phyloP scores from a whole-genome alignment of 2,329 filamentous ascomycete genomes.

The Elsinoe batatas region DNA sequence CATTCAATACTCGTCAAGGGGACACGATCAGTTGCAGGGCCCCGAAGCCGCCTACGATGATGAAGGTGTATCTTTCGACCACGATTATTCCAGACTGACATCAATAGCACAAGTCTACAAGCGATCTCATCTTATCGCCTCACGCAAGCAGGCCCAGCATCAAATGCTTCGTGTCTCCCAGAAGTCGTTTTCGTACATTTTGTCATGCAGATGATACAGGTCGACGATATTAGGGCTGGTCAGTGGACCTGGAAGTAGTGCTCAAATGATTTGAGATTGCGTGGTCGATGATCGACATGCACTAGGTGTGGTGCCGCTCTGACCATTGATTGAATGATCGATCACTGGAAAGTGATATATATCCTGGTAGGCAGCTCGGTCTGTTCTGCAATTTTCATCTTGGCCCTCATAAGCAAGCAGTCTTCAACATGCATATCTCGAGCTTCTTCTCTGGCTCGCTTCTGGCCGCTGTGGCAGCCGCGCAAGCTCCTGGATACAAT shows the following conservation, averaged over 20 bases:
- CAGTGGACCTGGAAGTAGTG: background rate
- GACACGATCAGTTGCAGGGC: no score
- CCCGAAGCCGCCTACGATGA: no score
- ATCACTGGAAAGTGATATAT: background rate
- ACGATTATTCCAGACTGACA: no score
- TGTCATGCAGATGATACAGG: no score
- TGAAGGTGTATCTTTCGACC: no score
- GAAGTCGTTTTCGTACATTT: no score
- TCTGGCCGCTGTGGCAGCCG: background rate
- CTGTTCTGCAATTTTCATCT: background rate
- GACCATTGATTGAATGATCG: background rate
- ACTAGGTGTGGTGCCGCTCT: background rate
- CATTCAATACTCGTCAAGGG: no score
- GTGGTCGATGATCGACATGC: slow-evolving; percentile 5
- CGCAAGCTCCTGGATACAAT: slow-evolving; percentile 14
- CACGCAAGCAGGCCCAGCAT: no score
- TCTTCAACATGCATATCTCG: background rate
- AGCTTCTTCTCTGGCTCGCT: background rate
- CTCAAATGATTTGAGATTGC: slow-evolving; percentile 2
- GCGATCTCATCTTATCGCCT: no score
- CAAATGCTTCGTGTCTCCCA: no score
- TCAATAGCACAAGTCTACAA: no score
- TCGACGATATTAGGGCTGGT: no score
- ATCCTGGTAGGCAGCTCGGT: background rate
- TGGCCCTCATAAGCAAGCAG: background rate